phyloP scores from a whole-genome alignment of 306 rosid genomes.

The Begonia loranthoides region DNA sequence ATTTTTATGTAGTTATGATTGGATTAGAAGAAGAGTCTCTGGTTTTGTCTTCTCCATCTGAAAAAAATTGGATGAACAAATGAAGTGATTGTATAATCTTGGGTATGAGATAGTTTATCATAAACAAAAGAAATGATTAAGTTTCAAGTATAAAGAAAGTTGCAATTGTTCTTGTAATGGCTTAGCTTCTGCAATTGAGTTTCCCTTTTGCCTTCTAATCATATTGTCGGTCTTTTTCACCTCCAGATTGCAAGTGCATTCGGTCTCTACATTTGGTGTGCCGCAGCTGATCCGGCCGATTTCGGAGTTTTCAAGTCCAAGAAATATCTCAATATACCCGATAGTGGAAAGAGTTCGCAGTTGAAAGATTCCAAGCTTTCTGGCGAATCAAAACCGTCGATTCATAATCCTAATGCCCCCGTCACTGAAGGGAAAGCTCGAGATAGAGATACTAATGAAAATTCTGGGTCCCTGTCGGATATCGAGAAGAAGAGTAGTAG shows the following conservation, averaged over 20 bases:
- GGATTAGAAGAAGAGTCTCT: no score
- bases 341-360: conserved; percentile 30
- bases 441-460: conserved; percentile 46
- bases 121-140: no score
- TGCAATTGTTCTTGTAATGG: no score
- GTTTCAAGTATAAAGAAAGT: no score
- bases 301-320: conserved; percentile 89
- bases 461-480: conserved; percentile 27
- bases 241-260: conserved; percentile 76
- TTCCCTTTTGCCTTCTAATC: no score
- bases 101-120: no score
- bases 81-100: no score
- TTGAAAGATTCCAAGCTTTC: conserved; percentile 47
- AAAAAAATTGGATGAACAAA: no score
- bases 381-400: conserved; percentile 53
- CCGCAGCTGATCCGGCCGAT: conserved; percentile 97
- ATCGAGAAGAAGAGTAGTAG: conserved; percentile 19
- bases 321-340: conserved; percentile 56
- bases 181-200: no score
- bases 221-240: no score
- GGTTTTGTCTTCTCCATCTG: no score
- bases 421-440: conserved; percentile 43
- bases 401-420: conserved; percentile 40
- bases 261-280: conserved; percentile 90
- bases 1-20: no score